Conservation (phyloP, 192 early-diverging fungal genomes). For the Phlyctochytrium bullatum region DNA sequence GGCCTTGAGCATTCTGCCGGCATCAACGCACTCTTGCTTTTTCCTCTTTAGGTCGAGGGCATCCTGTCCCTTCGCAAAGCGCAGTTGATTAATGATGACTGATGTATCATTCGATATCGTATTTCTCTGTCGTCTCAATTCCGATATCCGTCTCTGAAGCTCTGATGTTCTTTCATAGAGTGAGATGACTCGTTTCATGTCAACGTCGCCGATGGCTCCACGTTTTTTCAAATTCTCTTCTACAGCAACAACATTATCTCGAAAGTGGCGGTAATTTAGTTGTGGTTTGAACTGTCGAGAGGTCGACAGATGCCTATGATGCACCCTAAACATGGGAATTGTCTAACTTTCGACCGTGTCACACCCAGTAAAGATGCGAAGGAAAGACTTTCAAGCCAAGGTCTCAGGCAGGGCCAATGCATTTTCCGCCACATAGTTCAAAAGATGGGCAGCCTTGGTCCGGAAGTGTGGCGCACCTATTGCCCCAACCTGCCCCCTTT, state of each 20-base stretch:
- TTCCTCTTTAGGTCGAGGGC: conserved; percentile 13
- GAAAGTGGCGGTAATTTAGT: conserved; percentile 64
- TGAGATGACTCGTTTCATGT: conserved; percentile 43
- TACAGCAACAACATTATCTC: conserved; percentile 40
- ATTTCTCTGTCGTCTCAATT: conserved; percentile 50
- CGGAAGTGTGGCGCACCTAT: too few relatives aligned
- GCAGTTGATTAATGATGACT: conserved; percentile 29
- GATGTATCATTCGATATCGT: conserved; percentile 28
- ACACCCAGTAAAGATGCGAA: neutral
- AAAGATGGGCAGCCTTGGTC: too few relatives aligned
- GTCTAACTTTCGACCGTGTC: too few relatives aligned
- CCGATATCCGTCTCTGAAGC: conserved; percentile 42
- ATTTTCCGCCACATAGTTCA: too few relatives aligned
- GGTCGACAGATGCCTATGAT: too few relatives aligned
- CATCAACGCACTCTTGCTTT: conserved; percentile 35
- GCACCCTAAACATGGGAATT: neutral
- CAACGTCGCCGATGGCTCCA: conserved; percentile 51
- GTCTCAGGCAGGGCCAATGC: neutral
- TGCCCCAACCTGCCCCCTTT: too few relatives aligned
- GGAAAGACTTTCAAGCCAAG: neutral
- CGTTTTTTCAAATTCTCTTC: conserved; percentile 6
- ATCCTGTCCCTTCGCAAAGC: too few relatives aligned
- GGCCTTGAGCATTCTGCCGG: conserved; percentile 62
- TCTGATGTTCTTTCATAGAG: conserved; percentile 48
- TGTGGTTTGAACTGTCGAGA: conserved; percentile 36